Evolutionary conservation across 805 yeast genomes (phyloP), one percentile per base, ranked within the genome.

Genomic region (Candida ficus): DNA sequence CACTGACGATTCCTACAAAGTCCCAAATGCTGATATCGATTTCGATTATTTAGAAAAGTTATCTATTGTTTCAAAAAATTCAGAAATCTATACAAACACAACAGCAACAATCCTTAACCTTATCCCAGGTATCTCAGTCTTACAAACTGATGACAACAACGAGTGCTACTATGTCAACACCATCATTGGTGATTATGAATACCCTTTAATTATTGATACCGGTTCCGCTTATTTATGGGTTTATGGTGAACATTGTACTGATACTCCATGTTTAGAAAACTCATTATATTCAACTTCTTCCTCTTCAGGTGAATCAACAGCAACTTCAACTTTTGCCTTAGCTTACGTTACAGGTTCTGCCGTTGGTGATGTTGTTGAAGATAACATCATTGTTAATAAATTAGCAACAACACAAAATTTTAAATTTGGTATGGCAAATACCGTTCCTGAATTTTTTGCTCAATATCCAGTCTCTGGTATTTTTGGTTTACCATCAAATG

Each of bases 211-310:
- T 16, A 60, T 80, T 14, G 87, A 80, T 56, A 80, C 87, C 0
- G 86, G 83, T 7, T 76, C 83, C 21, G 78, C 79, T 14, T 72
- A 78, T 42, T 54, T 78, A 3, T 80, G 87, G 87, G 67, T 80
- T 4, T 78, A 76, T 53, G 78, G 75, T 35, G 55, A 65, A 1
- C 57, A 69, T 29, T 80, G 86, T 60, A 56, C 61, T 1, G 67
- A 67, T 37, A 43, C 48, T 9, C 64, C 75, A 1, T 80, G 85
- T 49, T 38, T 53, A 7, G 44, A 64, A 4, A 66, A 60, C 45
- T 58, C 71, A 20, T 34, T 50, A 1, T 26, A 47, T 4, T 25
- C 40, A 4, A 17, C 60, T 48, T 34, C 42, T 16, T 21, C 44
- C 13, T 27, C 39, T 14, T 31, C 53, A 10, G 23, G 54, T 4